These are phyloP conservation scores for Sarcocystis neurona DNA, from an alignment of 169 alveolate species.

Conservation along the genomic window DNA sequence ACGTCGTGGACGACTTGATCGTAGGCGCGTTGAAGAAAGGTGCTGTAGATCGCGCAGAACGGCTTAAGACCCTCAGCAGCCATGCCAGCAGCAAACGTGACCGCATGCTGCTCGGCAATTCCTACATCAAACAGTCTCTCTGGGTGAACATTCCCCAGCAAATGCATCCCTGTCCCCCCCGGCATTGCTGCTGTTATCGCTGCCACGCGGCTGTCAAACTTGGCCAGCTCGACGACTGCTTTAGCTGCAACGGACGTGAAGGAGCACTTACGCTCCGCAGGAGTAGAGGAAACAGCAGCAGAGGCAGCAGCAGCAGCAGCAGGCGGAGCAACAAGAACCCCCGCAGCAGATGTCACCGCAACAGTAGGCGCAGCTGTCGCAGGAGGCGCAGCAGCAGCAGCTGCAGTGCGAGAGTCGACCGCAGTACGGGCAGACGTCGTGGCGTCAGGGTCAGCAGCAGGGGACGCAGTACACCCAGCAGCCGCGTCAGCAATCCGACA, in stretches of 20 bases:
- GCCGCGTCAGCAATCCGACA: no score
- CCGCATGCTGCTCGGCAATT: conserved; percentile 89
- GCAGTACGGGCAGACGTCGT: no score
- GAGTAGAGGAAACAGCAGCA: no score
- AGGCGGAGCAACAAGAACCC: no score
- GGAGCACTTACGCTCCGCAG: conserved; percentile 43
- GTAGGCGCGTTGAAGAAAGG: conserved; percentile 87
- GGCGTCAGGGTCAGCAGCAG: no score
- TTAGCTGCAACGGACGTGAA: conserved; percentile 75
- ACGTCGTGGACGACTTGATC: conserved; percentile 85
- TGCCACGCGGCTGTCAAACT: conserved; percentile 69
- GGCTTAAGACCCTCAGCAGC: conserved; percentile 81
- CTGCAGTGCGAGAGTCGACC: no score
- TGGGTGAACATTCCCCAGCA: conserved; percentile 73
- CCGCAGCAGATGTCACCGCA: no score
- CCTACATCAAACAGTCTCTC: conserved; percentile 86
- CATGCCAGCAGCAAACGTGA: conserved; percentile 85
- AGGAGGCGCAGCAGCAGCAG: no score
- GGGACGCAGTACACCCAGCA: no score
- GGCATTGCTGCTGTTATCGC: conserved; percentile 87
- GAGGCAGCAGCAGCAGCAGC: no score
- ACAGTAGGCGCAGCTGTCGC: no score
- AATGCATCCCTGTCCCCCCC: conserved; percentile 83
- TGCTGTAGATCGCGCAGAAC: conserved; percentile 80
- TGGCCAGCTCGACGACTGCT: conserved; percentile 73